These are phyloP conservation scores for Penicillium pulvis DNA, from an alignment of 495 filamentous ascomycete species.

Conservation along the genomic window DNA sequence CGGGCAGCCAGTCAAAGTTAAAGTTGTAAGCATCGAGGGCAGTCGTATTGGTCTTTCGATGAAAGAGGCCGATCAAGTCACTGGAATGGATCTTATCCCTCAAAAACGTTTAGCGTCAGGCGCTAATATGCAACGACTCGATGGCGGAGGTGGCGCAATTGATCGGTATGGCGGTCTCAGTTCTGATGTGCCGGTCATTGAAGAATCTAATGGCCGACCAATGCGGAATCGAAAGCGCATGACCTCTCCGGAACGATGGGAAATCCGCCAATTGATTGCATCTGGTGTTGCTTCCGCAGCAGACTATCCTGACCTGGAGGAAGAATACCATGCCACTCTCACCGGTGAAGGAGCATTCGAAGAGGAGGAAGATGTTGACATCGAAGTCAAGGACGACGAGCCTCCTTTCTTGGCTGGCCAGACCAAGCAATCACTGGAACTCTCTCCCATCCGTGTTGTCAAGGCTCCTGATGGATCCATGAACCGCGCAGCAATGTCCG, in stretches of 20 bases:
- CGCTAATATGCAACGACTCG: constrained; percentile 83
- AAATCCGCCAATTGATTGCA: constrained; percentile 94
- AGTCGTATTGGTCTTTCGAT: constrained; percentile 84
- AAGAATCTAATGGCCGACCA: constrained; percentile 54
- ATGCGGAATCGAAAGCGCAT: constrained; percentile 78
- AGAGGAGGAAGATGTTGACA: constrained; percentile 95
- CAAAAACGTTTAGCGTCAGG: constrained; percentile 83
- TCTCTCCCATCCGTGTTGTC: constrained; percentile 93
- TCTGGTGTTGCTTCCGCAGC: constrained; percentile 87
- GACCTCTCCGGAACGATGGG: constrained; percentile 96
- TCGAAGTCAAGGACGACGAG: constrained; percentile 94
- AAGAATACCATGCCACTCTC: constrained; percentile 87
- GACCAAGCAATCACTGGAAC: constrained; percentile 90
- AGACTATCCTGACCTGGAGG: constrained; percentile 93
- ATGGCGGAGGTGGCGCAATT: constrained; percentile 47
- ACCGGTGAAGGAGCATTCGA: constrained; percentile 87
- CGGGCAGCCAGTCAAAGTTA: constrained; percentile 88
- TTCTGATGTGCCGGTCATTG: constrained; percentile 65
- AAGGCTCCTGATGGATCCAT: constrained; percentile 96
- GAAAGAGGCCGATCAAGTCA: constrained; percentile 95
- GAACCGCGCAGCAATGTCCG: constrained; percentile 93
- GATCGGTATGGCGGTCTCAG: constrained; percentile 61
- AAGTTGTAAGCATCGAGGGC: constrained; percentile 84
- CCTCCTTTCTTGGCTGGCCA: constrained; percentile 95
- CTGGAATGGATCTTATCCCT: constrained; percentile 81